Evolutionary conservation across 257 asterid species (phyloP).

Genomic region (Petunia axillaris): DNA sequence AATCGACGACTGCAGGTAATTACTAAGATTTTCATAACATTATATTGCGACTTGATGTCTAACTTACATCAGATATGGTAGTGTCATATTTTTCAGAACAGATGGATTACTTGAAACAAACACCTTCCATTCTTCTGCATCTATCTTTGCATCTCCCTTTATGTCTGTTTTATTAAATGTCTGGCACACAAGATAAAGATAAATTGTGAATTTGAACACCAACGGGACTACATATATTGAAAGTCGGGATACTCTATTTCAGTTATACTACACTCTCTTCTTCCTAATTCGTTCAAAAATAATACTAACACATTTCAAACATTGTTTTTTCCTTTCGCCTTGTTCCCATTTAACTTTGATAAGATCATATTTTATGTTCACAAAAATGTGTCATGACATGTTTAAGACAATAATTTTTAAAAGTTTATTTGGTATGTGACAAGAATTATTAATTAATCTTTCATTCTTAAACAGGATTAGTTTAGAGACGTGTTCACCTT

Average conservation of each 20-base stretch:
- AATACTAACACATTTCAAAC: no score
- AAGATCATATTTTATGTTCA: no score
- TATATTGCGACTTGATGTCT: background rate
- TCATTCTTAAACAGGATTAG: no score
- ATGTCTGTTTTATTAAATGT: constrained; percentile 71
- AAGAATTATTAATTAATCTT: no score
- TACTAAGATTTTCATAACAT: background rate
- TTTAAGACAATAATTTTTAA: background rate
- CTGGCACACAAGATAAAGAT: constrained; percentile 37
- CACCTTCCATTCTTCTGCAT: constrained; percentile 81
- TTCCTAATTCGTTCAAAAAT: no score
- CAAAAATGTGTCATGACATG: no score
- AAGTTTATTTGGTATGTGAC: no score
- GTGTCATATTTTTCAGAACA: constrained; percentile 84
- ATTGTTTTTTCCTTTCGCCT: no score
- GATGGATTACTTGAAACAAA: constrained; percentile 79
- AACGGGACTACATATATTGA: background rate
- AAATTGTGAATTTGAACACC: background rate
- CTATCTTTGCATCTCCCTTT: constrained; percentile 87
- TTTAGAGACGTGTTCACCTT: constrained; percentile 47
- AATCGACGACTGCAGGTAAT: background rate
- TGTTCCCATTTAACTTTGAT: no score
- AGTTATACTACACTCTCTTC: no score
- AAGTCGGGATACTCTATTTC: no score
- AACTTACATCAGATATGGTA: constrained; percentile 81